Evolutionary conservation across 306 rosid species (phyloP).

Genomic region (Inga oerstediana): DNA sequence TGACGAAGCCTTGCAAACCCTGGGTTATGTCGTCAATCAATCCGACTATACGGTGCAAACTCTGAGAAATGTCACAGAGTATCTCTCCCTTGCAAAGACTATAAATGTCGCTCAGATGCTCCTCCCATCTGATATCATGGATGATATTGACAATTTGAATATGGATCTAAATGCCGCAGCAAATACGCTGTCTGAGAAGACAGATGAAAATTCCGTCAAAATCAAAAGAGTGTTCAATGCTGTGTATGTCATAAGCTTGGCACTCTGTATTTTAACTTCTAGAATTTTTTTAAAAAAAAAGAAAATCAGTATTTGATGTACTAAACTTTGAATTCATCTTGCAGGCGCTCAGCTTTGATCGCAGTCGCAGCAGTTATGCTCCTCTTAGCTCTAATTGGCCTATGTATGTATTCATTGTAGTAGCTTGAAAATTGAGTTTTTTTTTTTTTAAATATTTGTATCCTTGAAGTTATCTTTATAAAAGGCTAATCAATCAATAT

Average conservation of each 20-base stretch:
- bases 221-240: constrained; percentile 54
- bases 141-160: constrained; percentile 71
- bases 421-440: constrained; percentile 10
- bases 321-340: constrained; percentile 32
- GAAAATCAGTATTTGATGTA: background rate
- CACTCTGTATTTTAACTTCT: constrained; percentile 11
- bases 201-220: constrained; percentile 61
- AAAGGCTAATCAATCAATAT: constrained; percentile 31
- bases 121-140: constrained; percentile 79
- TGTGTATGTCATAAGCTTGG: constrained; percentile 57
- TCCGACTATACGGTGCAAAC: constrained; percentile 79
- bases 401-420: constrained; percentile 53
- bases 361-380: constrained; percentile 76
- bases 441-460: background rate
- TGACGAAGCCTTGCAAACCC: constrained; percentile 65
- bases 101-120: constrained; percentile 77
- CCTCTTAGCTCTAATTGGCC: constrained; percentile 73
- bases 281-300: background rate
- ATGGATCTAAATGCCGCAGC: constrained; percentile 71
- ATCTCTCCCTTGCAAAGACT: constrained; percentile 79
- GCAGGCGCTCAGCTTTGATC: constrained; percentile 73
- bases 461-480: constrained; percentile 13
- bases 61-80: constrained; percentile 80
- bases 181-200: constrained; percentile 58
- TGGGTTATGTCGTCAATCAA: constrained; percentile 75